Evolutionary conservation across 768 basidiomycete species (phyloP), one percentile per base, ranked within the genome.

Genomic region (Xerocomus brunneocitrinus): DNA sequence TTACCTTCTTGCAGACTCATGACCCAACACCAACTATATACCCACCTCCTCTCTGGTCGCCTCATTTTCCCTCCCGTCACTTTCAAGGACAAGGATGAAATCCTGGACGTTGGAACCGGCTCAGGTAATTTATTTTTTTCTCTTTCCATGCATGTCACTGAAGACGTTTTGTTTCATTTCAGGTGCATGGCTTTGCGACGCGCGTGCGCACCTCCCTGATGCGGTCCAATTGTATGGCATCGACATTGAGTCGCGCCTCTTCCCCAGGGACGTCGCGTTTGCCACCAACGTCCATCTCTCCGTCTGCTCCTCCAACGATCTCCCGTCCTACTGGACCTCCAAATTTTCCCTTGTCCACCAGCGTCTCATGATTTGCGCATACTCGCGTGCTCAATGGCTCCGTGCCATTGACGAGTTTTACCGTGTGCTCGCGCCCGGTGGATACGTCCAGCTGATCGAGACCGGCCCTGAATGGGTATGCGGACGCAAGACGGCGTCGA

Each of bases 291-390:
- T 67, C 42, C 64, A 62, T 12, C 57, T 68, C 43, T 59, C 58
- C 0, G 7, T 64, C 24, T 59, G 60, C 24, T 65, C 67, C 34
- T 55, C 61, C n/a, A 65, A 62, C 7, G 27, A 52, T n/a, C 63
- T 73, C 10, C 70, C 73, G 0, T 32, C 39, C 0, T 63, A 61
- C 28, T 71, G 73, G 71, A 45, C 60, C 3, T 62, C 57, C 19
- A 63, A 60, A 16, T 73, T 73, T 53, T 16, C 51, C 3, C 59
- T 73, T 38, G 58, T 73, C 14, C 59, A 71, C 28, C 72, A 73
- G 28, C 63, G 71, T 0, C 59, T 73, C 19, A 58, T 73, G 2
- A 56, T 70, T 7, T 58, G 49, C 5, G 71, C 62, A 1, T 65
- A 74, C 28, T 59, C 62, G 0, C 53, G 43, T 8, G 58, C 58